These are phyloP conservation scores for Mycena filopes DNA, from an alignment of 768 basidiomycete species.

Conservation along the genomic window DNA sequence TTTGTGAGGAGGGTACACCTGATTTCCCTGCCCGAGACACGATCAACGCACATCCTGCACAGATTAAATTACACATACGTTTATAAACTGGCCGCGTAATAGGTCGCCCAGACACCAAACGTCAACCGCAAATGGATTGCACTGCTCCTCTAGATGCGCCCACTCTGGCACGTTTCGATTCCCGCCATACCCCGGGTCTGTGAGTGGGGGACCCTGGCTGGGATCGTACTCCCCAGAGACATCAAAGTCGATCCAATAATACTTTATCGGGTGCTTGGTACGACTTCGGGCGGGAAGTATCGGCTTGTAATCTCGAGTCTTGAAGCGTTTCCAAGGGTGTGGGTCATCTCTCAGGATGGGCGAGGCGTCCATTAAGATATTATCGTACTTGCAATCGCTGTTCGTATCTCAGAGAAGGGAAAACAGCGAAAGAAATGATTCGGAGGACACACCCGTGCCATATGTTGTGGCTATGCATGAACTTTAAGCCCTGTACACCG, in stretches of 20 bases:
- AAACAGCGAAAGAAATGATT: not conserved
- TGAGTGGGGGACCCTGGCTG: no score
- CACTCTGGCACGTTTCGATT: not conserved
- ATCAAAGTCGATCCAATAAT: conserved; percentile 20
- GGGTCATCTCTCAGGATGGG: not conserved
- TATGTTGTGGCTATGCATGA: conserved; percentile 43
- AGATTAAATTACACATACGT: no score
- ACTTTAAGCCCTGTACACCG: conserved; percentile 40
- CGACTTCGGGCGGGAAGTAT: not conserved
- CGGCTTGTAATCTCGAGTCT: not conserved
- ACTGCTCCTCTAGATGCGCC: not conserved
- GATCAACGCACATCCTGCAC: no score
- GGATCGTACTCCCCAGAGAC: conserved; percentile 10
- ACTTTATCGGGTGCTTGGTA: not conserved
- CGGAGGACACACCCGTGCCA: conserved; percentile 22
- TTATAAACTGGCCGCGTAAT: not conserved
- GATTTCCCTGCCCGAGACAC: not conserved
- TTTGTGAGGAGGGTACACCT: not conserved
- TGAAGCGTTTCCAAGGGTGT: not conserved
- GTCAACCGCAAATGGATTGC: conserved; percentile 15
- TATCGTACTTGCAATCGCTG: conserved; percentile 14
- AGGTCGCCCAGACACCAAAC: conserved; percentile 8
- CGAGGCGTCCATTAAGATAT: conserved; percentile 13
- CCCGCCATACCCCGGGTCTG: not conserved
- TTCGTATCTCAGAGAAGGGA: not conserved